phyloP scores from a whole-genome alignment of 768 basidiomycete species.

The Naganishia kalamii region DNA sequence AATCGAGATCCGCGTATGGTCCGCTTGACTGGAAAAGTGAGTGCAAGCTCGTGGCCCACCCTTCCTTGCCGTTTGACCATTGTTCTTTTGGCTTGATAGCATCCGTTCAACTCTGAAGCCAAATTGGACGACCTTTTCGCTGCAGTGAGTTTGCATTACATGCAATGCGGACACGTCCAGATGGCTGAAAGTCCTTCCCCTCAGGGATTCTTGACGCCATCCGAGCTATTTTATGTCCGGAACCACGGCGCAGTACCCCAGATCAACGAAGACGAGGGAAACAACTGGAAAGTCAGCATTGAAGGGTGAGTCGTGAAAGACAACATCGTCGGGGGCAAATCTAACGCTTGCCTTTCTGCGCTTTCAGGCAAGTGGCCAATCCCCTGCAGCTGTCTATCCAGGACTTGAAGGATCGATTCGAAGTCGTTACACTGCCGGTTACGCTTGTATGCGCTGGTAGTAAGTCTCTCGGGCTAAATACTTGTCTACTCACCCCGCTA shows the following conservation, averaged over 20 bases:
- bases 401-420: conserved; percentile 52
- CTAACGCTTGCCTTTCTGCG: conserved; percentile 28
- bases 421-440: conserved; percentile 57
- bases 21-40: conserved; percentile 49
- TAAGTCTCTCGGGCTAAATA: neutral
- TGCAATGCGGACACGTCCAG: neutral
- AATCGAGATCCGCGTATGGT: conserved; percentile 50
- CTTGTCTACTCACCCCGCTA: neutral
- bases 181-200: neutral
- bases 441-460: conserved; percentile 62
- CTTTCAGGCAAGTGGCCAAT: conserved; percentile 24
- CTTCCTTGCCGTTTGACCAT: conserved; percentile 22
- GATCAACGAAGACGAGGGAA: conserved; percentile 47
- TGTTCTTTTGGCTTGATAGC: conserved; percentile 36
- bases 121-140: conserved; percentile 51
- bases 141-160: conserved; percentile 36
- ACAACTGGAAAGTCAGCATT: conserved; percentile 52
- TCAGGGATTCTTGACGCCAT: conserved; percentile 57
- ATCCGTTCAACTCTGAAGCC: conserved; percentile 60
- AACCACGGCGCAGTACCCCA: conserved; percentile 60
- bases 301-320: conserved; percentile 47
- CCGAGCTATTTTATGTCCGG: conserved; percentile 57
- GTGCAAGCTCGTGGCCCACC: neutral
- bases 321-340: neutral
- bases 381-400: conserved; percentile 48